A percentile compares a stretch with the other conserved stretches of the same genome.
Conservation (phyloP, 441 rosid genomes). For the Adansonia madagascariensis region DNA sequence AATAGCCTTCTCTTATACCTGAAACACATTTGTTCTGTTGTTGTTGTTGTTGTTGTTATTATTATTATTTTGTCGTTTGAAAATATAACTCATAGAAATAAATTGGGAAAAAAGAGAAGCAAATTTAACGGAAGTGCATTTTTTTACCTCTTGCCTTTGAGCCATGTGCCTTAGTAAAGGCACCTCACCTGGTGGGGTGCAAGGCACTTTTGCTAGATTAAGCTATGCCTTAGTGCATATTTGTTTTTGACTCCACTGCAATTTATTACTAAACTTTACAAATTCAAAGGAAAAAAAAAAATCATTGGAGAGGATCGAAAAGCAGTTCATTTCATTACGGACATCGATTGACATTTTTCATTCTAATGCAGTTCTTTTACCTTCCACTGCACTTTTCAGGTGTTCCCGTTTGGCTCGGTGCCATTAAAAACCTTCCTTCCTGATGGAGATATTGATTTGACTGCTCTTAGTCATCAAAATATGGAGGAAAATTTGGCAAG, state of each 20-base stretch:
- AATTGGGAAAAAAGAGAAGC: not conserved
- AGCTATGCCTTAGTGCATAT: not conserved
- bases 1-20: not conserved
- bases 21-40: not conserved
- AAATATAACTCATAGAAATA: not conserved
- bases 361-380: constrained; percentile 22
- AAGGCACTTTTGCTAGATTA: not conserved
- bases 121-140: not conserved
- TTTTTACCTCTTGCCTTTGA: not conserved
- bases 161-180: not conserved
- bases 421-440: constrained; percentile 93
- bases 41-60: not conserved
- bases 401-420: constrained; percentile 87
- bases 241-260: not conserved
- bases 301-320: constrained; percentile 20
- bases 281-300: not conserved
- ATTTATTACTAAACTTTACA: not conserved
- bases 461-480: constrained; percentile 57
- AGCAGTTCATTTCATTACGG: constrained; percentile 27
- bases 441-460: constrained; percentile 96
- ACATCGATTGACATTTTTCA: constrained; percentile 4
- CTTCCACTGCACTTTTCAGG: constrained; percentile 47
- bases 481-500: constrained; percentile 51
- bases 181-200: not conserved
- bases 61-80: not conserved